A percentile compares a stretch with the other conserved stretches of the same genome.
Conservation (phyloP, 306 rosid genomes). For the Cicer yamashitae region DNA sequence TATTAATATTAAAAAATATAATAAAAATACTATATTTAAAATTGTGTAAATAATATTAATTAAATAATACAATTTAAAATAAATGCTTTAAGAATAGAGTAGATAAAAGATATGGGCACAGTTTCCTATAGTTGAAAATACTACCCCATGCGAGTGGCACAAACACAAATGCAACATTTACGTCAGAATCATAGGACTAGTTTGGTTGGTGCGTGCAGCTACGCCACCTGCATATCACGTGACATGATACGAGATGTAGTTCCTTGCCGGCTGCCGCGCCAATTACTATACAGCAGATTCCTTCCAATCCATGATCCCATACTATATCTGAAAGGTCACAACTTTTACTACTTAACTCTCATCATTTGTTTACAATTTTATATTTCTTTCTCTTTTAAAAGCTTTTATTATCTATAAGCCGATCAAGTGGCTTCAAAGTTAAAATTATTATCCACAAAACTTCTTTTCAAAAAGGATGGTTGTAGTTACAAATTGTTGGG, state of each 20-base stretch:
- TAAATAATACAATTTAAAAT: no score
- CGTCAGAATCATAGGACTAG: conserved; percentile 7
- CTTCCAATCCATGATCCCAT: neutral
- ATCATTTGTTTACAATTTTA: neutral
- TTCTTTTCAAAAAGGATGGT: neutral
- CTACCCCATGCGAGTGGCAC: conserved; percentile 35
- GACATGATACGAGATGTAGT: conserved; percentile 16
- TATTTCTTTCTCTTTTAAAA: neutral
- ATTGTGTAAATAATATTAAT: no score
- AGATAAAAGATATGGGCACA: neutral
- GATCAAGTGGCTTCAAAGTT: conserved; percentile 11
- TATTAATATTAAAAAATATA: no score
- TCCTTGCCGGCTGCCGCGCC: neutral
- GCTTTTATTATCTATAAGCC: neutral
- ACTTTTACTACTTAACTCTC: conserved; percentile 23
- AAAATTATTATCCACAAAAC: neutral
- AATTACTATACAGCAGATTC: neutral
- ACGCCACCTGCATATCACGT: conserved; percentile 31
- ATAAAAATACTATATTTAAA: no score
- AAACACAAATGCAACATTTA: conserved; percentile 30
- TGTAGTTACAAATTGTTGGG: no score
- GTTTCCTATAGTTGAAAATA: neutral
- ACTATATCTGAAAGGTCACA: neutral
- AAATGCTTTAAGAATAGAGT: no score
- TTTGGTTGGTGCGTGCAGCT: conserved; percentile 34